A percentile compares a stretch with the other conserved stretches of the same genome.
These are phyloP conservation scores for Fraxinus ornus DNA, from an alignment of 305 asterid species.

Conservation along the genomic window DNA sequence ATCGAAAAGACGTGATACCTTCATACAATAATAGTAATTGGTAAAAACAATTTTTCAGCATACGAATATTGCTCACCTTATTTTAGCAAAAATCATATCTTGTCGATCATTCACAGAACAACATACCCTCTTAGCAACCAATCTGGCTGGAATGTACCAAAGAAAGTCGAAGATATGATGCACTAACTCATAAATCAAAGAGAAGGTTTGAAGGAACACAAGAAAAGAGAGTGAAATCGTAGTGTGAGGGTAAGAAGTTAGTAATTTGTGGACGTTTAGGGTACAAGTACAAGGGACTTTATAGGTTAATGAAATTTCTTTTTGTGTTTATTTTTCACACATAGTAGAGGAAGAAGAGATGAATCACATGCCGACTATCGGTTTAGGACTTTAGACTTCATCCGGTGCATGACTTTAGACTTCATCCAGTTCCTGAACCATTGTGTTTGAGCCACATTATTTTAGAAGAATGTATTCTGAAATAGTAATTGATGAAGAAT, in stretches of 20 bases:
- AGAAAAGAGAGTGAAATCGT: neutral
- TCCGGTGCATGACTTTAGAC: no score
- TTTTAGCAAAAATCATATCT: neutral
- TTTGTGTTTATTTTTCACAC: neutral
- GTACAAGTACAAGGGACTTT: neutral
- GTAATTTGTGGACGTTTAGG: neutral
- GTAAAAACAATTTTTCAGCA: no score
- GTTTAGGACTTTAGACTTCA: neutral
- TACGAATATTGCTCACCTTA: neutral
- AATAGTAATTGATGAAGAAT: no score
- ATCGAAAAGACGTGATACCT: neutral
- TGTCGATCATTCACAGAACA: neutral
- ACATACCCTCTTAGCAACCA: neutral
- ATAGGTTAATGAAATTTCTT: neutral
- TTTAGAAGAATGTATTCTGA: no score
- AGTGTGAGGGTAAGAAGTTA: neutral
- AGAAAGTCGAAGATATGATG: neutral
- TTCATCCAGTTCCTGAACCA: neutral
- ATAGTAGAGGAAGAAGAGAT: neutral
- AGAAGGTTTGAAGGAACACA: neutral
- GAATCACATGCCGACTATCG: neutral
- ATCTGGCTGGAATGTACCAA: neutral
- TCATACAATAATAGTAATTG: neutral
- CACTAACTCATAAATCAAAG: neutral
- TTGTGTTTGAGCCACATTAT: neutral